phyloP scores from a whole-genome alignment of 2,329 filamentous ascomycete genomes.

The Diaporthe ilicicola region DNA sequence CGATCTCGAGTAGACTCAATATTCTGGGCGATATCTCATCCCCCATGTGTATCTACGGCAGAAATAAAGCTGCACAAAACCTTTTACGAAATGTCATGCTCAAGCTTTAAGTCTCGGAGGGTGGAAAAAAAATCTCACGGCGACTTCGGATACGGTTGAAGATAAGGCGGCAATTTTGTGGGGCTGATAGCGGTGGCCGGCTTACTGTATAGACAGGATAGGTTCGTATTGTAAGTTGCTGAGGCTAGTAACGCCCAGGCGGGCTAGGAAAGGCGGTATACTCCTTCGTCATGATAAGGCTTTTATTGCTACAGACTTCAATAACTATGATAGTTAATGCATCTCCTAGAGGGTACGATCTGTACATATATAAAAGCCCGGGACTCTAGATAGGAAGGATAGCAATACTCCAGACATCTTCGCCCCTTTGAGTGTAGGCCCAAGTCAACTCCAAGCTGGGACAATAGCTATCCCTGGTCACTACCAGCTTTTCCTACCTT shows the following conservation, averaged over 20 bases:
- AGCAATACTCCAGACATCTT: background rate
- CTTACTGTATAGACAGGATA: background rate
- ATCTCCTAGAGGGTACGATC: background rate
- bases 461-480: background rate
- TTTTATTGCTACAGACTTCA: background rate
- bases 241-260: slow-evolving; percentile 6
- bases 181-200: background rate
- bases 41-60: slow-evolving; percentile 1
- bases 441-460: background rate
- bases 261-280: background rate
- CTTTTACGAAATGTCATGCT: background rate
- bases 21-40: background rate
- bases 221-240: background rate
- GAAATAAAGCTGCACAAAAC: background rate
- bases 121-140: background rate
- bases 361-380: background rate
- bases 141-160: background rate
- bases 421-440: background rate
- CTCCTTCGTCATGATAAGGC: background rate
- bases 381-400: background rate
- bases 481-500: too few species aligned
- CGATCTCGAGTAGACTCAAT: background rate
- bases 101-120: background rate
- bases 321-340: background rate
- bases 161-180: background rate